phyloP scores from a whole-genome alignment of 2,329 filamentous ascomycete genomes.

The Xylaria sp. region DNA sequence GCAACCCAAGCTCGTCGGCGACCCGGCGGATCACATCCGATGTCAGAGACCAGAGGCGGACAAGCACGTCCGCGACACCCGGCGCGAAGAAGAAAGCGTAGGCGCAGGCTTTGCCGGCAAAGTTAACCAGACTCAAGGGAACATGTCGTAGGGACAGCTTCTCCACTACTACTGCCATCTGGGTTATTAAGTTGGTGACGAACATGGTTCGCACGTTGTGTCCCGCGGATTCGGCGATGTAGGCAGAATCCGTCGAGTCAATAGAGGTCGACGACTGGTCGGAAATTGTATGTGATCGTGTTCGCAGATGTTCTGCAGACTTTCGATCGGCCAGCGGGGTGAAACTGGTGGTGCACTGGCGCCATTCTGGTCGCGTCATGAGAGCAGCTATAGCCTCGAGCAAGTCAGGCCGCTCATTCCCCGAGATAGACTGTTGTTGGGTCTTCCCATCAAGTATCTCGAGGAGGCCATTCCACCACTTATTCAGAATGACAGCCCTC shows the following conservation, averaged over 20 bases:
- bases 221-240: slow-evolving; percentile 69
- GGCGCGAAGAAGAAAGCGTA: slow-evolving; percentile 94
- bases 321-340: slow-evolving; percentile 62
- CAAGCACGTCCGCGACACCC: slow-evolving; percentile 79
- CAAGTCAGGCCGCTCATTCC: slow-evolving; percentile 79
- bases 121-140: slow-evolving; percentile 71
- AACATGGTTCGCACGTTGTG: slow-evolving; percentile 91
- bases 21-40: slow-evolving; percentile 71
- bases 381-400: slow-evolving; percentile 78
- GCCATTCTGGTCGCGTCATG: slow-evolving; percentile 90
- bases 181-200: slow-evolving; percentile 76
- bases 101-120: slow-evolving; percentile 87
- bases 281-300: slow-evolving; percentile 52
- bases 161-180: slow-evolving; percentile 85
- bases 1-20: slow-evolving; percentile 68
- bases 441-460: slow-evolving; percentile 73
- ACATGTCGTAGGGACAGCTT: slow-evolving; percentile 80
- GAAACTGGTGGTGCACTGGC: slow-evolving; percentile 69
- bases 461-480: slow-evolving; percentile 85
- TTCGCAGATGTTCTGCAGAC: slow-evolving; percentile 48
- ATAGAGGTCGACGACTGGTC: slow-evolving; percentile 69
- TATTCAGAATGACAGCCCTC: slow-evolving; percentile 77
- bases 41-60: slow-evolving; percentile 77
- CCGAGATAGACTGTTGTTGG: slow-evolving; percentile 70
- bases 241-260: slow-evolving; percentile 52